These are phyloP conservation scores for Chaetomiaceae sp. DNA, from an alignment of 2,329 filamentous ascomycete species.

Conservation along the genomic window DNA sequence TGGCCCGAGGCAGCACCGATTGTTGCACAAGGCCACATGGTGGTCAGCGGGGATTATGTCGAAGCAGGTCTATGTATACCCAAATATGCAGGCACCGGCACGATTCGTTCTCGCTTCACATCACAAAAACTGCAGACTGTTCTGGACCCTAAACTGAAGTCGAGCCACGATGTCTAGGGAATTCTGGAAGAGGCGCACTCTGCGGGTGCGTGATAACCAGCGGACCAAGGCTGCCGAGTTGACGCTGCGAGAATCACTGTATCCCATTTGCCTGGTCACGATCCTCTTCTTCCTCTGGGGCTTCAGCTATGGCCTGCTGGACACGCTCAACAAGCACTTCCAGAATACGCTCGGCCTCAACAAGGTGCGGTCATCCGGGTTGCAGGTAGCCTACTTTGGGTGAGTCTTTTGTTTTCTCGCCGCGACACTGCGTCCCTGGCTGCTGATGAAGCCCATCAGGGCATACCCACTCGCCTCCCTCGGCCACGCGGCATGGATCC, in stretches of 20 bases:
- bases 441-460: conserved; percentile 30
- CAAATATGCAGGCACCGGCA: background rate
- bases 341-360: conserved; percentile 52
- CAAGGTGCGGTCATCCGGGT: conserved; percentile 54
- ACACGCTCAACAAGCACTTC: conserved; percentile 53
- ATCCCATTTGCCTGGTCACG: conserved; percentile 62
- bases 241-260: conserved; percentile 62
- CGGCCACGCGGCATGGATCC: conserved; percentile 61
- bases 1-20: conserved; percentile 5
- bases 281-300: conserved; percentile 63
- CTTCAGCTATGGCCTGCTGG: conserved; percentile 53
- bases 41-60: background rate
- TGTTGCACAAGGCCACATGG: background rate
- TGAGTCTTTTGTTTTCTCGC: too few relatives aligned
- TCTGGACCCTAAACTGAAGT: background rate
- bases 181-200: conserved; percentile 43
- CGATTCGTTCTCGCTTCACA: background rate
- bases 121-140: background rate
- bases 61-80: background rate
- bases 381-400: conserved; percentile 63
- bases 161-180: conserved; percentile 28
- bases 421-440: too few relatives aligned
- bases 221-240: conserved; percentile 49
- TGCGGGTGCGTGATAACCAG: conserved; percentile 40
- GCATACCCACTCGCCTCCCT: conserved; percentile 68